Base-by-base conservation (phyloP, 2,329 filamentous ascomycete species). In the Epichloe uncinata region DNA sequence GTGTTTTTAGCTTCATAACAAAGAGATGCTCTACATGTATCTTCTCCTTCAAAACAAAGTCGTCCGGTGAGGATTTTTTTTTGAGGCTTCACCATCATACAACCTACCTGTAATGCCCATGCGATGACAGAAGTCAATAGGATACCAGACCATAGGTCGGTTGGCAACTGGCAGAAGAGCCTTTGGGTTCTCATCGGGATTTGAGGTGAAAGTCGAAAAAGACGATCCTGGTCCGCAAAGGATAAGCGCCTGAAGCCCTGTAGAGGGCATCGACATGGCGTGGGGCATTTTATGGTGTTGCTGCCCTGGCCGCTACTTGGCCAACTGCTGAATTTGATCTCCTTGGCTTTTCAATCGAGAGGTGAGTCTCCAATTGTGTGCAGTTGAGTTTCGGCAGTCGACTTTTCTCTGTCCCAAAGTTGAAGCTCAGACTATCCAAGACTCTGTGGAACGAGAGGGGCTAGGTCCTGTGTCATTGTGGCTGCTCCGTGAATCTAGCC, bases 61-160 rank as follows among this genome's bases (percentile, higher is more conserved):
- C 26, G 26, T 30, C 26, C 8, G 26, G 26, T 30, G 26, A 30
- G 26, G 26, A n/a, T 4, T 11, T 30, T 30, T 8, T 30, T 30
- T 30, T 30, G 3, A 30, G 3, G 30, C 30, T 9, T 30, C 30
- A 11, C 9, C 30, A 30, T 11, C 30, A 30, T 8, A 18, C 5
- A 42, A 66, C 77, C 66, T 66, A 86, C 84, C 75, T 60, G 82
- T 85, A 56, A 90, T 79, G 57, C 87, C 86, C 65, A 84, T 86
- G 37, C 86, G 80, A 61, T 88, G 85, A 67, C 86, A 91, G 69
- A 87, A 91, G 60, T 91, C 86, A 40, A 93, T 78, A 5, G 87
- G 83, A 64, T 93, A 93, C 85, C 87, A 91, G 43, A 93, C 83
- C 87, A 93, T 93, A 1, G 87, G 87, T 57, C 87, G 71, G 64